Conservation (phyloP, 306 rosid species). For the Cicer arietinum region DNA sequence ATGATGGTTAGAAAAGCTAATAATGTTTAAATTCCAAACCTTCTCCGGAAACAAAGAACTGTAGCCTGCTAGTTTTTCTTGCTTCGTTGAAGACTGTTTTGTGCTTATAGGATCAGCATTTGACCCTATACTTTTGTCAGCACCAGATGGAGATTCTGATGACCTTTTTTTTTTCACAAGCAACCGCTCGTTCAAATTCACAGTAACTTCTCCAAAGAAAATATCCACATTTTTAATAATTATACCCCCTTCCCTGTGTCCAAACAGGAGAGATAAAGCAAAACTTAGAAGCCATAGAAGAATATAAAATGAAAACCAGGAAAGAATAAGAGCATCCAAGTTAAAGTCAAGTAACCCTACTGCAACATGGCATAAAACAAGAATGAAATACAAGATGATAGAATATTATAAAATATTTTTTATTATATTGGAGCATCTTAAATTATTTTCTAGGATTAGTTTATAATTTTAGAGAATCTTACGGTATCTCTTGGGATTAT, state of each 20-base stretch:
- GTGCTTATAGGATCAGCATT: slow-evolving; percentile 53
- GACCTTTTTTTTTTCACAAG: slow-evolving; percentile 68
- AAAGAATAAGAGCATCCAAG: slow-evolving; percentile 13
- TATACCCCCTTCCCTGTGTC: slow-evolving; percentile 79
- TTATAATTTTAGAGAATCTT: too few relatives aligned
- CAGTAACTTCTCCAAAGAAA: slow-evolving; percentile 62
- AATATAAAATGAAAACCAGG: slow-evolving; percentile 35
- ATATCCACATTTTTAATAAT: slow-evolving; percentile 67
- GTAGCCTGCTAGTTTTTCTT: slow-evolving; percentile 51
- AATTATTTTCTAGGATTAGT: too few relatives aligned
- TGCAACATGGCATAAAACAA: not conserved
- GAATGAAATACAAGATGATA: not conserved
- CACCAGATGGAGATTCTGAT: slow-evolving; percentile 54
- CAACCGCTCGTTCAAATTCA: slow-evolving; percentile 78
- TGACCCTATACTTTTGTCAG: slow-evolving; percentile 51
- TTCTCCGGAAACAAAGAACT: slow-evolving; percentile 77
- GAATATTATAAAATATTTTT: too few relatives aligned
- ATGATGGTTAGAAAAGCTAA: not conserved
- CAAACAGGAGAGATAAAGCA: slow-evolving; percentile 45
- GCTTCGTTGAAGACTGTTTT: slow-evolving; percentile 56
- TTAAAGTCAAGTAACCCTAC: slow-evolving; percentile 17
- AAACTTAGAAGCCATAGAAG: slow-evolving; percentile 28
- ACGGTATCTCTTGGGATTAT: too few relatives aligned
- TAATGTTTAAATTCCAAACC: slow-evolving; percentile 56
- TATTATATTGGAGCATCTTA: too few relatives aligned